Evolutionary conservation across 495 filamentous ascomycete genomes (phyloP), one percentile per base, ranked within the genome.

Genomic region (Talaromyces thailandensis): DNA sequence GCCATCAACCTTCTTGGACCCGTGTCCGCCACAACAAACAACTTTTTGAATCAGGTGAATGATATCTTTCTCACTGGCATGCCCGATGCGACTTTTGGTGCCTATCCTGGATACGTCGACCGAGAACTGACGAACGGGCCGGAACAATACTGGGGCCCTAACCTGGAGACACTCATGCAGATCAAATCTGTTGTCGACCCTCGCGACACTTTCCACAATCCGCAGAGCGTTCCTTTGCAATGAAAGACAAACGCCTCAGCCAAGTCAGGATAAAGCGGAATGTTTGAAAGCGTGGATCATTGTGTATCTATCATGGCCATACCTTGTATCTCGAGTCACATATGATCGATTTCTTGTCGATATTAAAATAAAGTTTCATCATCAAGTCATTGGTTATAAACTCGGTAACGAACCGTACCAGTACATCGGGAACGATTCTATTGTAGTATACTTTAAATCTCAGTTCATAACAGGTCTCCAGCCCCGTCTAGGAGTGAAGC

Each of bases 71-170:
- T 63, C 14, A 65, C 60, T 9, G 66, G 67, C 25, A 68, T 71
- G 67, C 62, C 69, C 1, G 23, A 69, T 18, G 68, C 64, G 6
- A 58, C 63, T 0, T 75, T 75, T 67, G 68, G 71, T 5, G 70
- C 81, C 0, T 90, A 89, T 66, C 74, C 86, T 2, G 88, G 87
- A 28, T 89, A 89, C 66, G 79, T 88, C 16, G 87, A 90, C 66
- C 82, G 83, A 5, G 73, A 68, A 7, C 66, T 88, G 63, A 66
- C 65, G 6, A 64, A 78, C 24, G 65, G 58, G 1, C 64, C 56
- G 16, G 70, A 80, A 52, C 80, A 83, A 4, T 90, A 84, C 64
- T 85, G 74, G 70, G 71, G 79, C 0, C 64, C 70, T 45, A 83
- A 76, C 60, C 65, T 82, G 50, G 68, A 73, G 9, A 71, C 68